Evolutionary conservation across 495 filamentous ascomycete genomes (phyloP).

Genomic region (Oidiodendron maius): DNA sequence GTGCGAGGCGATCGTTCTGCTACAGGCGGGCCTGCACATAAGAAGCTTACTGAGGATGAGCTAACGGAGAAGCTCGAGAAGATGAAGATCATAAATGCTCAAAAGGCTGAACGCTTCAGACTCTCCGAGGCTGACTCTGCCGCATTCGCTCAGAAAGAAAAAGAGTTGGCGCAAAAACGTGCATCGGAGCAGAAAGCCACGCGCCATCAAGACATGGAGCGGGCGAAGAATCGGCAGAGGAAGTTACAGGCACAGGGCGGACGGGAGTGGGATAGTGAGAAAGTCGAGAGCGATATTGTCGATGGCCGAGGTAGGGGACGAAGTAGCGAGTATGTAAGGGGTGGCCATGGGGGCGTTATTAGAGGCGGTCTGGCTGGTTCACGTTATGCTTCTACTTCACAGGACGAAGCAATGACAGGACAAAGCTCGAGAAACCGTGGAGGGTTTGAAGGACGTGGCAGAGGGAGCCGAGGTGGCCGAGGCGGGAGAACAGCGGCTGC

Average conservation of each 20-base stretch:
- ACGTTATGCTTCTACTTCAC: conserved; percentile 11
- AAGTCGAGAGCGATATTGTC: conserved; percentile 55
- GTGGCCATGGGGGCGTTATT: conserved; percentile 54
- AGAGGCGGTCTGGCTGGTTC: conserved; percentile 15
- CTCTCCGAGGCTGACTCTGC: conserved; percentile 65
- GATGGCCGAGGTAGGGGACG: conserved; percentile 34
- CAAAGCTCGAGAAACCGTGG: conserved; percentile 1
- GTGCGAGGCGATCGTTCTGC: conserved; percentile 63
- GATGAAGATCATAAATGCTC: conserved; percentile 52
- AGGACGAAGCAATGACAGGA: not conserved
- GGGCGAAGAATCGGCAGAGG: conserved; percentile 64
- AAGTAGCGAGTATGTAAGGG: conserved; percentile 35
- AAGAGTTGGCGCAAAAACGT: conserved; percentile 26
- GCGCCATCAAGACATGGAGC: conserved; percentile 59
- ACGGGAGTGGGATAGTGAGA: conserved; percentile 73
- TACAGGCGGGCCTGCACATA: conserved; percentile 58
- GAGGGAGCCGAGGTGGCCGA: conserved; percentile 14
- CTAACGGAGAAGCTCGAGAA: conserved; percentile 53
- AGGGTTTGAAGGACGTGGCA: conserved; percentile 9
- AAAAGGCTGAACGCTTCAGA: conserved; percentile 53
- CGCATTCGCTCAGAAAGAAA: conserved; percentile 60
- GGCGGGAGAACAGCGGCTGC: conserved; percentile 6
- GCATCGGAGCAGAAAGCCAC: conserved; percentile 51
- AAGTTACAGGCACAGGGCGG: conserved; percentile 62
- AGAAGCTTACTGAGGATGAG: conserved; percentile 66